These are phyloP conservation scores for Apiospora saccharicola DNA, from an alignment of 2,329 filamentous ascomycete species.

Conservation along the genomic window DNA sequence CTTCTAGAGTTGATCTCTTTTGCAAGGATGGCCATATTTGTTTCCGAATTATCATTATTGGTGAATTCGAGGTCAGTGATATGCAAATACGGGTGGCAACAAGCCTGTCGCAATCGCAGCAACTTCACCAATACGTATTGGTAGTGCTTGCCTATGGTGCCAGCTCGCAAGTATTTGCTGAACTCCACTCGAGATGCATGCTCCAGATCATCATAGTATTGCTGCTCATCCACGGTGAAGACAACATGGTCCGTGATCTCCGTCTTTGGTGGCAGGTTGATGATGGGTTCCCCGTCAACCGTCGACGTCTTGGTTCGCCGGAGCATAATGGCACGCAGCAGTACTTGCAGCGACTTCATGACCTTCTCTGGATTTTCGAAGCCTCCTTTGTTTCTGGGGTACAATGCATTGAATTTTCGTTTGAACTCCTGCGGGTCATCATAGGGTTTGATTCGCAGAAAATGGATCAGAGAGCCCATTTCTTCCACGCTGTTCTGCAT, in stretches of 20 bases:
- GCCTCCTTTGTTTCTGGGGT: conserved; percentile 35
- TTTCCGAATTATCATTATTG: conserved; percentile 55
- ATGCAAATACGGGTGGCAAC: conserved; percentile 78
- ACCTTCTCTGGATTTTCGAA: conserved; percentile 64
- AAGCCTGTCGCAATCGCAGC: conserved; percentile 80
- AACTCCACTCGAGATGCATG: conserved; percentile 34
- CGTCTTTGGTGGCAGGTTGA: conserved; percentile 71
- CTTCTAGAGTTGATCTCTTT: conserved; percentile 65
- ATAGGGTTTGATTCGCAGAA: conserved; percentile 80
- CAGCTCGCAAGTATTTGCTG: conserved; percentile 39
- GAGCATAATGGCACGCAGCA: conserved; percentile 83
- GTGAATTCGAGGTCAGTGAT: conserved; percentile 52
- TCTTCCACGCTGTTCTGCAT: conserved; percentile 90
- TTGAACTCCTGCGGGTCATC: conserved; percentile 69
- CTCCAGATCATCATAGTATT: conserved; percentile 70
- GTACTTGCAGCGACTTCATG: conserved; percentile 75
- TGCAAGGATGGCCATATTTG: conserved; percentile 53
- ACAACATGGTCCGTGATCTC: conserved; percentile 67
- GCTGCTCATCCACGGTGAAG: conserved; percentile 71
- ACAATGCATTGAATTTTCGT: conserved; percentile 48
- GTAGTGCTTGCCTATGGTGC: conserved; percentile 72
- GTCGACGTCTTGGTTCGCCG: conserved; percentile 81
- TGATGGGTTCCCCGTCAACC: conserved; percentile 81
- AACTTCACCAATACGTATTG: conserved; percentile 81
- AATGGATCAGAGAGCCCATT: conserved; percentile 78